Percentiles rank a stretch among this genome's conserved stretches.
Evolutionary conservation across 1,139 yeast species (phyloP).

Genomic region (Suhomyces wounanorum): DNA sequence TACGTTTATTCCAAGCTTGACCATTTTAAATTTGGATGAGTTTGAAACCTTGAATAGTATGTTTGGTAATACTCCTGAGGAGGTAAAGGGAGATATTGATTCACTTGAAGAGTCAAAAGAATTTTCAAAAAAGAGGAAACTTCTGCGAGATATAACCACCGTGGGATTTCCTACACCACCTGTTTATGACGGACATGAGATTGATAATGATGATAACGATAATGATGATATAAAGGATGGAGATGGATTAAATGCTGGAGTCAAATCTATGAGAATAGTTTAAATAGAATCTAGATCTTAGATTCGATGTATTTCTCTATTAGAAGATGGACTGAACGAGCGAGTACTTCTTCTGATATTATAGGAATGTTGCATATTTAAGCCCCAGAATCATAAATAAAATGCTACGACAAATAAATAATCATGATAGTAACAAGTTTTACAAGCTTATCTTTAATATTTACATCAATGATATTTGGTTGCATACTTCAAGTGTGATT

Average conservation of each 20-base stretch:
- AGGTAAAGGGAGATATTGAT: neutral
- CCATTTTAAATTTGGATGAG: constrained; percentile 13
- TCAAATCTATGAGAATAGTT: constrained; percentile 8
- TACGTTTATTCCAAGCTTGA: constrained; percentile 11
- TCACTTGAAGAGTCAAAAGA: constrained; percentile 3
- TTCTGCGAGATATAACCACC: constrained; percentile 2
- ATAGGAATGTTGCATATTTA: neutral
- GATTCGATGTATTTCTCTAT: neutral
- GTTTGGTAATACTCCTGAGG: constrained; percentile 15
- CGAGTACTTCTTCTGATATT: neutral
- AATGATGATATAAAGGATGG: constrained; percentile 5
- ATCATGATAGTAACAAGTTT: neutral
- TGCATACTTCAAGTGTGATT: no score
- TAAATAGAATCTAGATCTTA: neutral
- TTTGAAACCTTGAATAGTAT: constrained; percentile 13
- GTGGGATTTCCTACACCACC: neutral
- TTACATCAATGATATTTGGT: no score
- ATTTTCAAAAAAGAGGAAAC: constrained; percentile 8
- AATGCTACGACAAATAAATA: neutral
- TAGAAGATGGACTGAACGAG: neutral
- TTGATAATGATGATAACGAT: constrained; percentile 5
- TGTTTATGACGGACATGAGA: neutral
- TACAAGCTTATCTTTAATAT: no score
- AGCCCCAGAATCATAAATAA: neutral
- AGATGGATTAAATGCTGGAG: constrained; percentile 9